These are phyloP conservation scores for Blastobotrys aristatus DNA, from an alignment of 1,139 yeast species.

Conservation along the genomic window DNA sequence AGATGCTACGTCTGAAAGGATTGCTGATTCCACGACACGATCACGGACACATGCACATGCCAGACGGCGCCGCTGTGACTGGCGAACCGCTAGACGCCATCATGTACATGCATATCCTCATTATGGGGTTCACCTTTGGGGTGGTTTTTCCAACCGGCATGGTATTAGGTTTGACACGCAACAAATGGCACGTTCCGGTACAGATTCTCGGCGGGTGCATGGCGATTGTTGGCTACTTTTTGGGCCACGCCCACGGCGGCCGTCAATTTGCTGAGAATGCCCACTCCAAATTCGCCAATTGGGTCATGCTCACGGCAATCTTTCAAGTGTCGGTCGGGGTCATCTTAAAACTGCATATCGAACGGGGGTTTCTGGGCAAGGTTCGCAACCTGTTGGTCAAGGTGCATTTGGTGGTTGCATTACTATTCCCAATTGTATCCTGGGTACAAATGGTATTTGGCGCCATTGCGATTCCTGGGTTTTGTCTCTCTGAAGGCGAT, in stretches of 20 bases:
- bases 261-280: slow-evolving; percentile 34
- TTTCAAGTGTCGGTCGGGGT: slow-evolving; percentile 34
- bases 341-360: slow-evolving; percentile 34
- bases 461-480: slow-evolving; percentile 78
- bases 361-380: slow-evolving; percentile 34
- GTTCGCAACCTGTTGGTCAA: slow-evolving; percentile 30
- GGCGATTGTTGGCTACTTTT: slow-evolving; percentile 36
- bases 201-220: slow-evolving; percentile 35
- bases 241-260: slow-evolving; percentile 39
- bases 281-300: slow-evolving; percentile 33
- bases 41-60: slow-evolving; percentile 25
- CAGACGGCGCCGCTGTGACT: slow-evolving; percentile 24
- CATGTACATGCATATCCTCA: slow-evolving; percentile 36
- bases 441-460: slow-evolving; percentile 73
- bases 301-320: slow-evolving; percentile 28
- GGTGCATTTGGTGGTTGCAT: slow-evolving; percentile 36
- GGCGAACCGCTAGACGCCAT: slow-evolving; percentile 25
- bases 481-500: slow-evolving; percentile 52
- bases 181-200: slow-evolving; percentile 38
- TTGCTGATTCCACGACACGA: slow-evolving; percentile 20
- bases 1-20: slow-evolving; percentile 5
- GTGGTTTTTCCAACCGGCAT: slow-evolving; percentile 39
- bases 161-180: slow-evolving; percentile 38
- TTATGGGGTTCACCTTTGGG: slow-evolving; percentile 39
- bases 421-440: slow-evolving; percentile 41